Conservation (phyloP, 2,329 filamentous ascomycete species). For the Colletotrichum lentis region DNA sequence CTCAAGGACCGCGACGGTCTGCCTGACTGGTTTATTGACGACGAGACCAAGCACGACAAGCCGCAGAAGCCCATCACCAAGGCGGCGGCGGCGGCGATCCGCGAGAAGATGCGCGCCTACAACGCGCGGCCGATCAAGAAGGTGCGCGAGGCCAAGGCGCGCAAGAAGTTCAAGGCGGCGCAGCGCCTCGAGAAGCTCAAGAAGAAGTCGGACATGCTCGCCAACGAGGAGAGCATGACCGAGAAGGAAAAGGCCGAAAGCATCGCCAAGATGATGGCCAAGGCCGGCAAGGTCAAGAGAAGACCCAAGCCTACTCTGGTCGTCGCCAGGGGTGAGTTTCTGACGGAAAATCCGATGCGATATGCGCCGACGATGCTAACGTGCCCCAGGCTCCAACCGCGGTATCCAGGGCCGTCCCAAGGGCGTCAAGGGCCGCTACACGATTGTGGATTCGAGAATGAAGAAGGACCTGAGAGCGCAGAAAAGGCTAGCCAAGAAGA, state of each 20-base stretch:
- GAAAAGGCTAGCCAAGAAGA: constrained; percentile 80
- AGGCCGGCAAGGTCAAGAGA: constrained; percentile 85
- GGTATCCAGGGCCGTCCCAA: constrained; percentile 86
- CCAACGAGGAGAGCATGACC: constrained; percentile 88
- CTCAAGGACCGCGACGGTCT: constrained; percentile 92
- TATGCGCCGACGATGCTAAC: constrained; percentile 18
- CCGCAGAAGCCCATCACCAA: constrained; percentile 89
- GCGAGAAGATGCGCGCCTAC: constrained; percentile 89
- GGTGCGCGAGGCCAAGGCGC: constrained; percentile 92
- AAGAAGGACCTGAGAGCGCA: constrained; percentile 94
- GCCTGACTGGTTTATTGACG: constrained; percentile 97
- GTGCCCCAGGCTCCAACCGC: constrained; percentile 64
- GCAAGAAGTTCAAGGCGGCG: constrained; percentile 96
- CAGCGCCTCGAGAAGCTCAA: constrained; percentile 91
- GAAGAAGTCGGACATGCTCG: constrained; percentile 93
- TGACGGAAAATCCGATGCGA: neutral
- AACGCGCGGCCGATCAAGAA: constrained; percentile 99
- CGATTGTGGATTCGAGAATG: constrained; percentile 93
- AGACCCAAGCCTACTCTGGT: constrained; percentile 85
- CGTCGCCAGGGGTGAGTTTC: constrained; percentile 74
- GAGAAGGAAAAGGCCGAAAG: constrained; percentile 94
- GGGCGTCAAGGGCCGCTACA: constrained; percentile 95
- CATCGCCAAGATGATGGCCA: constrained; percentile 82
- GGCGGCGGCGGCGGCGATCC: constrained; percentile 88
- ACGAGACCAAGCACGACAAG: constrained; percentile 85